Conservation (phyloP, 768 basidiomycete species). For the Trametes punicea region DNA sequence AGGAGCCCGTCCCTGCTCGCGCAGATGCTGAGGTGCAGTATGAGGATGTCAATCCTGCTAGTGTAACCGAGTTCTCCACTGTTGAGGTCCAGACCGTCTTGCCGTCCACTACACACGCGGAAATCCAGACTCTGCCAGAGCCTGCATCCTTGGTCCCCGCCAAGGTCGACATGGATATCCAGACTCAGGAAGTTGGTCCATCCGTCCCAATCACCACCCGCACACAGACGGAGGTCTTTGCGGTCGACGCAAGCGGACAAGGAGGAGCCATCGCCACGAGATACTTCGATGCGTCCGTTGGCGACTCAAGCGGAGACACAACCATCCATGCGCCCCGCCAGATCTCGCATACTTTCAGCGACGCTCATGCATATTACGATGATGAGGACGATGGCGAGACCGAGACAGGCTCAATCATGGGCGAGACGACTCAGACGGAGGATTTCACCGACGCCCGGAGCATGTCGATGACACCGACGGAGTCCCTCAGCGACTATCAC, state of each 20-base stretch:
- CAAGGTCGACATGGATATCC: conserved; percentile 25
- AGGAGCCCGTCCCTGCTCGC: conserved; percentile 26
- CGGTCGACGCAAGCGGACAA: not conserved
- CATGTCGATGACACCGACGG: conserved; percentile 56
- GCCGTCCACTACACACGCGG: conserved; percentile 20
- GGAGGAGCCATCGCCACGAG: not conserved
- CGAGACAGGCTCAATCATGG: conserved; percentile 51
- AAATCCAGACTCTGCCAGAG: conserved; percentile 32
- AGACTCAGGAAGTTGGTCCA: conserved; percentile 14
- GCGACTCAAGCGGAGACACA: conserved; percentile 32
- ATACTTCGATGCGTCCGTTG: conserved; percentile 13
- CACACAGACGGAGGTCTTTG: conserved; percentile 18
- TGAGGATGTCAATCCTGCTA: conserved; percentile 27
- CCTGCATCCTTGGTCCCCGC: conserved; percentile 18
- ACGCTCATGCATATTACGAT: conserved; percentile 32
- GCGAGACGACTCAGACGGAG: conserved; percentile 60
- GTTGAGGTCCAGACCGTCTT: conserved; percentile 20
- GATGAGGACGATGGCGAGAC: conserved; percentile 43
- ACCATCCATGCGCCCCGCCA: conserved; percentile 24
- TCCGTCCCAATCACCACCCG: conserved; percentile 13
- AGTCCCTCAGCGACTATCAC: conserved; percentile 73
- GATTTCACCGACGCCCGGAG: conserved; percentile 80
- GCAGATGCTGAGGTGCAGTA: conserved; percentile 53
- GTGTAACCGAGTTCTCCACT: conserved; percentile 23
- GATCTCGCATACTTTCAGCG: conserved; percentile 1